Conservation (phyloP, 495 filamentous ascomycete species). For the Neurospora sp. region DNA sequence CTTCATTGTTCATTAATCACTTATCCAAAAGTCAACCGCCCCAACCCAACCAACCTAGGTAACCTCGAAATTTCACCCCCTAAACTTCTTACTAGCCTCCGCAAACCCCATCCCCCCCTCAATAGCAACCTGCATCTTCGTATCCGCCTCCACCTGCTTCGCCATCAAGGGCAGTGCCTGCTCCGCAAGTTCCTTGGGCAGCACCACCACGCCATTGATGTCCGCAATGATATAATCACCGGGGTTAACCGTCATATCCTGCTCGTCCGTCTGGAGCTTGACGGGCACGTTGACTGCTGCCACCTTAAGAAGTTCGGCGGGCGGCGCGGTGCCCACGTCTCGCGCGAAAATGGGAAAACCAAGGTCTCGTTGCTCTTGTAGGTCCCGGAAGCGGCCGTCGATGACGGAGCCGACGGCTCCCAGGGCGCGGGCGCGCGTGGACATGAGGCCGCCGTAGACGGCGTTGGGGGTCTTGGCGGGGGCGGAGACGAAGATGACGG, state of each 20-base stretch:
- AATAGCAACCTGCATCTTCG: slow-evolving; percentile 41
- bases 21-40: neutral
- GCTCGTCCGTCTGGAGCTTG: slow-evolving; percentile 28
- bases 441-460: slow-evolving; percentile 52
- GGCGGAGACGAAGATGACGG: slow-evolving; percentile 47
- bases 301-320: slow-evolving; percentile 34
- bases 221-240: slow-evolving; percentile 51
- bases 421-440: slow-evolving; percentile 38
- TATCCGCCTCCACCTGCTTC: slow-evolving; percentile 43
- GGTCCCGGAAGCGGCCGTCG: slow-evolving; percentile 48
- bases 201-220: slow-evolving; percentile 44
- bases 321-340: slow-evolving; percentile 42
- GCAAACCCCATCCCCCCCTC: slow-evolving; percentile 39
- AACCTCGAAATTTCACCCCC: slow-evolving; percentile 5
- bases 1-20: neutral
- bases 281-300: slow-evolving; percentile 33
- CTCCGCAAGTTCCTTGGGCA: slow-evolving; percentile 35
- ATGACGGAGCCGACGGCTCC: slow-evolving; percentile 38
- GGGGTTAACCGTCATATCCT: slow-evolving; percentile 39
- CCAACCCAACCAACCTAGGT: neutral
- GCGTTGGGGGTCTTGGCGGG: slow-evolving; percentile 43
- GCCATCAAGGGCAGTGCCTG: slow-evolving; percentile 37
- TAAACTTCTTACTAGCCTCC: slow-evolving; percentile 42
- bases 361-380: slow-evolving; percentile 48
- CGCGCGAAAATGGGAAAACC: slow-evolving; percentile 43